Evolutionary conservation across 2,329 filamentous ascomycete species (phyloP).

Genomic region (Sodiomyces alkalinus): DNA sequence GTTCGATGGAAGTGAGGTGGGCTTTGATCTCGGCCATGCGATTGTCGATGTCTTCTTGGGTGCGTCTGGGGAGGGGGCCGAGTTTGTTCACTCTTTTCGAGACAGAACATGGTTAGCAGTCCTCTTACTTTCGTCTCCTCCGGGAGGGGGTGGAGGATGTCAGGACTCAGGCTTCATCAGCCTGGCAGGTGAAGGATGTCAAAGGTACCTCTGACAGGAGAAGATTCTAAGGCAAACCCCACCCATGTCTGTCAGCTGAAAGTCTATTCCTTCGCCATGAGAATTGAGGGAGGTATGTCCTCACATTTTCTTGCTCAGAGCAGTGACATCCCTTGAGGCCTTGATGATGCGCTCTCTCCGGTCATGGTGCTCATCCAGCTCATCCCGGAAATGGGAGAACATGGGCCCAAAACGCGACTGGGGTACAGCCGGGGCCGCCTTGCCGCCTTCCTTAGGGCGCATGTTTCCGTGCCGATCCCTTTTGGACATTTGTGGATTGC

Average conservation of each 20-base stretch:
- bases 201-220: slow-evolving; percentile 21
- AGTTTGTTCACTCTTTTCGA: slow-evolving; percentile 6
- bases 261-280: no score
- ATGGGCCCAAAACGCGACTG: slow-evolving; percentile 46
- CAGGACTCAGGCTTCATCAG: slow-evolving; percentile 1
- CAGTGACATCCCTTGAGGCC: slow-evolving; percentile 81
- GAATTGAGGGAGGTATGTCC: slow-evolving; percentile 7
- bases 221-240: slow-evolving; percentile 20
- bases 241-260: no score
- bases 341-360: slow-evolving; percentile 82
- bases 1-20: slow-evolving; percentile 51
- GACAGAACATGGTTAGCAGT: no score
- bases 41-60: slow-evolving; percentile 53
- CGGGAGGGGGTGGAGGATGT: no score
- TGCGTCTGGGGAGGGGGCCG: slow-evolving; percentile 16
- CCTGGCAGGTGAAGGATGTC: background rate
- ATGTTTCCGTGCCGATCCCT: slow-evolving; percentile 36
- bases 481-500: slow-evolving; percentile 22
- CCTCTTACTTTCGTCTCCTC: no score
- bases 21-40: slow-evolving; percentile 57
- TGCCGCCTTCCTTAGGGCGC: slow-evolving; percentile 12
- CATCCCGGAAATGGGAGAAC: slow-evolving; percentile 73
- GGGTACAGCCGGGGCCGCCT: slow-evolving; percentile 16
- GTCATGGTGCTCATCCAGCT: slow-evolving; percentile 90
- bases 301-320: slow-evolving; percentile 92